phyloP scores from a whole-genome alignment of 2,329 filamentous ascomycete species.

The Hortaea werneckii region DNA sequence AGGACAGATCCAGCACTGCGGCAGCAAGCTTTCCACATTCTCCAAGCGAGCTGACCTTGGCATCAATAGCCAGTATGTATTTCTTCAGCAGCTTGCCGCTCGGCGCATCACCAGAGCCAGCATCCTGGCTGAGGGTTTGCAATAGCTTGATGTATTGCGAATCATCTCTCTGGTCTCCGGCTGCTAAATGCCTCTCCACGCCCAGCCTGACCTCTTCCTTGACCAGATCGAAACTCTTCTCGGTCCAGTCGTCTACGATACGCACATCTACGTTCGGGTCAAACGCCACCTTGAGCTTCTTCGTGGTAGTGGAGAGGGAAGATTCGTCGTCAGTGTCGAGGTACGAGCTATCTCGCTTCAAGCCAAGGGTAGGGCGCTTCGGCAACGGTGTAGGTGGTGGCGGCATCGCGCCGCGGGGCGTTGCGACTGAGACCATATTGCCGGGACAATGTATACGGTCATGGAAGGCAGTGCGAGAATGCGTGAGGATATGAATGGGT shows the following conservation, averaged over 20 bases:
- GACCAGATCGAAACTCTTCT: slow-evolving; percentile 48
- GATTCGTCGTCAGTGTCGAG: slow-evolving; percentile 28
- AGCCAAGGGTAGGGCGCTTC: slow-evolving; percentile 22
- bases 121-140: slow-evolving; percentile 19
- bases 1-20: slow-evolving; percentile 48
- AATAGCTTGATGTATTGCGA: slow-evolving; percentile 45
- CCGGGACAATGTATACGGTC: not conserved
- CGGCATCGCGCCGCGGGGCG: slow-evolving; percentile 21
- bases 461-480: not conserved
- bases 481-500: not conserved
- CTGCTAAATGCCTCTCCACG: slow-evolving; percentile 22
- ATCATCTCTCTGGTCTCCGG: slow-evolving; percentile 41
- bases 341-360: slow-evolving; percentile 28
- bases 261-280: slow-evolving; percentile 38
- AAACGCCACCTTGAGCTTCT: slow-evolving; percentile 40
- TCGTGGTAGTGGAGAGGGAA: slow-evolving; percentile 26
- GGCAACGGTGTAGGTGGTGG: slow-evolving; percentile 22
- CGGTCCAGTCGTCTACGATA: slow-evolving; percentile 35
- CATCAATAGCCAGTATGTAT: slow-evolving; percentile 49
- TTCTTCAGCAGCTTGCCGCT: slow-evolving; percentile 44
- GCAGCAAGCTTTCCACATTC: slow-evolving; percentile 49
- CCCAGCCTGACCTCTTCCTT: slow-evolving; percentile 52
- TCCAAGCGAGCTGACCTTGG: slow-evolving; percentile 46
- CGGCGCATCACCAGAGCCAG: slow-evolving; percentile 33
- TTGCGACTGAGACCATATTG: slow-evolving; percentile 25